These are phyloP conservation scores for Holtermannia corniformis DNA, from an alignment of 768 basidiomycete genomes.

Conservation along the genomic window DNA sequence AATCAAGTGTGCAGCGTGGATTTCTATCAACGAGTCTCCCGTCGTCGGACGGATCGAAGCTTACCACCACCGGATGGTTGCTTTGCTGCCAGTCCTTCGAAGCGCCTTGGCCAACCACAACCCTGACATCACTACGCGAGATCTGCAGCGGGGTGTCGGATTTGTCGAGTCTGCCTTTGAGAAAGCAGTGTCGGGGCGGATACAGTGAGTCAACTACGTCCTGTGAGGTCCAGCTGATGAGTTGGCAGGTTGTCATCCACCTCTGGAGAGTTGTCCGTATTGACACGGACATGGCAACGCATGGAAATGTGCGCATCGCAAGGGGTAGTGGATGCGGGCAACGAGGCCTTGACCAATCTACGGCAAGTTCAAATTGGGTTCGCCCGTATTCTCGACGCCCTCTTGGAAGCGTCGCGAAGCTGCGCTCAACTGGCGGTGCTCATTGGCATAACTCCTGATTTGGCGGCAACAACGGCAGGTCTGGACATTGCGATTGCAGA, in stretches of 20 bases:
- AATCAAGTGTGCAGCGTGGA: neutral
- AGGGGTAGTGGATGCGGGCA: neutral
- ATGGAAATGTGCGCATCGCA: neutral
- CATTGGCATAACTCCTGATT: too few relatives aligned
- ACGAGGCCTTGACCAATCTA: neutral
- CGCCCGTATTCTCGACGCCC: neutral
- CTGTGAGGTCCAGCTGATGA: neutral
- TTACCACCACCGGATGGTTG: conserved; percentile 48
- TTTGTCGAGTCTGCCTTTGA: conserved; percentile 70
- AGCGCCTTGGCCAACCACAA: conserved; percentile 60
- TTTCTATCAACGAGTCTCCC: neutral
- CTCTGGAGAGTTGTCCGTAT: neutral
- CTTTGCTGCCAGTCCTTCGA: conserved; percentile 58
- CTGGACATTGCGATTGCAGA: too few relatives aligned
- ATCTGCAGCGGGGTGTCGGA: conserved; percentile 67
- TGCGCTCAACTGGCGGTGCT: neutral
- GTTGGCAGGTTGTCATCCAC: neutral
- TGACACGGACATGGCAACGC: neutral
- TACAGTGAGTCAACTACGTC: conserved; percentile 48
- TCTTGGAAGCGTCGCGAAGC: neutral
- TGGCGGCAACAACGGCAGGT: too few relatives aligned
- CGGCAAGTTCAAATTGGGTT: neutral
- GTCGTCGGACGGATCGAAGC: conserved; percentile 15
- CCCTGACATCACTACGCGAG: conserved; percentile 71
- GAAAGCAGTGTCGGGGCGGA: conserved; percentile 55